phyloP scores from a whole-genome alignment of 2,329 filamentous ascomycete species.

The Aureobasidium sp. region DNA sequence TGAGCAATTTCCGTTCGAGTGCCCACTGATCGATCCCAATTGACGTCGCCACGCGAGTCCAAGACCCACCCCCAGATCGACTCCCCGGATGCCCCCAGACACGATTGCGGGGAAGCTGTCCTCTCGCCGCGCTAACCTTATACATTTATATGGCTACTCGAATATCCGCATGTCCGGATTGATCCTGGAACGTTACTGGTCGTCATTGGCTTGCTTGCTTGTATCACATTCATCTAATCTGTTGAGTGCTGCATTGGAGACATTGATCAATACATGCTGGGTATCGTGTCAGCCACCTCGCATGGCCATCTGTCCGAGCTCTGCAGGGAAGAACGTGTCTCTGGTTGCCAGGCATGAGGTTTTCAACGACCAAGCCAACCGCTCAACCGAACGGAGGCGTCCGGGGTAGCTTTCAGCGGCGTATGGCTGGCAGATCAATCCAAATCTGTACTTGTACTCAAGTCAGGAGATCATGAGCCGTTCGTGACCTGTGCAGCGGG shows the following conservation, averaged over 20 bases:
- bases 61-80: not conserved
- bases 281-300: not conserved
- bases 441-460: not conserved
- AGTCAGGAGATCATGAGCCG: constrained; percentile 14
- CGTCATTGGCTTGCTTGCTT: not conserved
- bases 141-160: not conserved
- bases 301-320: constrained; percentile 2
- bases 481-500: not conserved
- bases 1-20: not conserved
- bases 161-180: constrained; percentile 10
- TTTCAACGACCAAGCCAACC: constrained; percentile 3
- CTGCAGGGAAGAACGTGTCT: not conserved
- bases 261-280: not conserved
- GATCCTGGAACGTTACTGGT: not conserved
- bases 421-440: not conserved
- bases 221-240: not conserved
- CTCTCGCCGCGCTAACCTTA: not conserved
- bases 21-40: not conserved
- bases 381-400: constrained; percentile 11
- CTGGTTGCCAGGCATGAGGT: not conserved
- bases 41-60: not conserved
- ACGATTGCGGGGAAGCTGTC: not conserved
- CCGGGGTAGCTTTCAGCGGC: constrained; percentile 12
- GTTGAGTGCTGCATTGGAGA: not conserved
- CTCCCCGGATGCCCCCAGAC: not conserved